A percentile compares a stretch with the other conserved stretches of the same genome.
Evolutionary conservation across 83 land plant species (phyloP).

Genomic region (Thuja plicata): DNA sequence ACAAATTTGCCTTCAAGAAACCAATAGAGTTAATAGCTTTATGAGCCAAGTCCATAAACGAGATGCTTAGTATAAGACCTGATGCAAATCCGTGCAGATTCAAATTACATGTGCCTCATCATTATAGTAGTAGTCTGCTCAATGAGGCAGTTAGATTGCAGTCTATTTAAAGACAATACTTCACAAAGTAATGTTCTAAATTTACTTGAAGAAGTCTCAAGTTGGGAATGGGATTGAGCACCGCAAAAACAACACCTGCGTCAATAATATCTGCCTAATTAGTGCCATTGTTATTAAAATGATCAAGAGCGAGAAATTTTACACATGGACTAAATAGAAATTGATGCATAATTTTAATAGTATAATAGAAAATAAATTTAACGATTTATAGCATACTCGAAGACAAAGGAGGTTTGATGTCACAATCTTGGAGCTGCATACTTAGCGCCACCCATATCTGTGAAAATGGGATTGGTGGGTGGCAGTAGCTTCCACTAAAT

Average conservation of each 20-base stretch:
- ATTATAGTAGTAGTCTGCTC: neutral
- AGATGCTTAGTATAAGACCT: slow-evolving; percentile 89
- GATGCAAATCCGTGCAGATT: slow-evolving; percentile 86
- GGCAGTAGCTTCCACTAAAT: neutral
- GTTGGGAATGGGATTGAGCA: slow-evolving; percentile 72
- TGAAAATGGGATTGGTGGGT: neutral
- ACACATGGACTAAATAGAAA: neutral
- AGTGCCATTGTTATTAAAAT: neutral
- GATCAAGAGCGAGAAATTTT: neutral
- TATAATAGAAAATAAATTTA: neutral
- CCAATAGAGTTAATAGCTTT: slow-evolving; percentile 90
- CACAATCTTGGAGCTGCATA: no score
- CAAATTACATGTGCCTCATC: neutral
- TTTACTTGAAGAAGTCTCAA: slow-evolving; percentile 79
- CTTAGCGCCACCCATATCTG: neutral
- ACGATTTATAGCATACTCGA: neutral
- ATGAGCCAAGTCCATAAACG: slow-evolving; percentile 87
- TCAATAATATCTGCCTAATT: neutral
- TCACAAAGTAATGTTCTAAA: neutral
- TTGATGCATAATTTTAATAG: neutral
- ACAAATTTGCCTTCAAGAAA: slow-evolving; percentile 82
- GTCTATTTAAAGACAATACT: neutral
- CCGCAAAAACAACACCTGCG: slow-evolving; percentile 86
- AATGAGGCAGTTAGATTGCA: neutral
- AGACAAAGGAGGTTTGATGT: no score